Conservation (phyloP, 2,329 filamentous ascomycete genomes). For the Exophiala dermatitidis region DNA sequence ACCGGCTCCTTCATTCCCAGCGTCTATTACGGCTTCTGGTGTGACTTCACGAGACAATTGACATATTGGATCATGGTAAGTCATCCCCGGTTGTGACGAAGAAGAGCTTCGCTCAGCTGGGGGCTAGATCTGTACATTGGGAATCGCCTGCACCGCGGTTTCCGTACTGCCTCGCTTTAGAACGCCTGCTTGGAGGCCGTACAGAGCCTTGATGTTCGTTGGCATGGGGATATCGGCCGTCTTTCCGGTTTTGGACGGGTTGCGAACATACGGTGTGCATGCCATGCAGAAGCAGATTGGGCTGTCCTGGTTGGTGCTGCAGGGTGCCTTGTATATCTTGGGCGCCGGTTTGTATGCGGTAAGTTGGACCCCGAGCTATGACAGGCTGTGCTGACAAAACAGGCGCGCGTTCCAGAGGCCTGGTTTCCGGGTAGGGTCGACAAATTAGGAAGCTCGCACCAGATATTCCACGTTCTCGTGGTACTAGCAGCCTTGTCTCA, state of each 20-base stretch:
- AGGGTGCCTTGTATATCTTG: conserved; percentile 76
- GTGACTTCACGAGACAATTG: conserved; percentile 56
- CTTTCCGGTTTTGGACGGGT: conserved; percentile 72
- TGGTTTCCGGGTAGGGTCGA: conserved; percentile 72
- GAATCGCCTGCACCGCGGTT: conserved; percentile 65
- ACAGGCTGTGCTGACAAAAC: conserved; percentile 14
- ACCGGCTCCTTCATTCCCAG: conserved; percentile 86
- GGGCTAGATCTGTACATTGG: conserved; percentile 68
- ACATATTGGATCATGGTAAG: conserved; percentile 69
- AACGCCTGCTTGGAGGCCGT: conserved; percentile 73
- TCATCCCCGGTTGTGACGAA: conserved; percentile 13
- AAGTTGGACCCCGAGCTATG: conserved; percentile 32
- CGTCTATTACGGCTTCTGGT: conserved; percentile 79
- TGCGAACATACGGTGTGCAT: conserved; percentile 58
- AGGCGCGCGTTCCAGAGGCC: conserved; percentile 76
- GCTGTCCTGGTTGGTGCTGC: conserved; percentile 68
- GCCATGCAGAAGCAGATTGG: conserved; percentile 67
- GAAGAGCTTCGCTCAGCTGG: conserved; percentile 2
- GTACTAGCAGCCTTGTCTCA: conserved; percentile 75
- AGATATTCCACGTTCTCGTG: conserved; percentile 90
- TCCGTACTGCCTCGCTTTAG: conserved; percentile 78
- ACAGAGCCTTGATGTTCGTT: conserved; percentile 84
- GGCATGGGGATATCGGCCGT: conserved; percentile 76
- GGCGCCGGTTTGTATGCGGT: conserved; percentile 83
- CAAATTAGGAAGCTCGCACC: conserved; percentile 87